Base-by-base conservation (phyloP, 2,329 filamentous ascomycete genomes). In the Ceratocystis variospora region DNA sequence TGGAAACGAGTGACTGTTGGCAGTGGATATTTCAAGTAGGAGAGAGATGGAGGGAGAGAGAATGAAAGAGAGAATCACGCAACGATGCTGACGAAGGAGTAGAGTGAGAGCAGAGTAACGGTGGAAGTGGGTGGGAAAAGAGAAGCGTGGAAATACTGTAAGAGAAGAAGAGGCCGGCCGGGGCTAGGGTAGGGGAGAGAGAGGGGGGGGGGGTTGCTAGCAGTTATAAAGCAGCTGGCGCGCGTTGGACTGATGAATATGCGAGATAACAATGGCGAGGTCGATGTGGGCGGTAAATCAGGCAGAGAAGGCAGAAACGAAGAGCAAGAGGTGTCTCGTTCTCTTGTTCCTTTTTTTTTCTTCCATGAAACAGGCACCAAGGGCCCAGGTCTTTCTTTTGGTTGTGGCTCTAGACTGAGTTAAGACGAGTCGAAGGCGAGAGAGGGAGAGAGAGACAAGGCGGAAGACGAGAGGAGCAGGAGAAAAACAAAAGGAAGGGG, bases 1-100 rank as follows among this genome's bases (percentile, higher is more conserved):
- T 57, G 53, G 53, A 57, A 57, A 57, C 53, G 53, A 57, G 53
- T 31, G 53, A 57, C 53, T 33, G 25, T 17, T 33, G 53, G 53
- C 53, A 33, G 53, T 57, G 53, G 53, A 57, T 12, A 37, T 33
- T 31, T 10, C 6, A 31, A 17, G 53, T 5, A 57, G 8, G 50
- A 17, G 50, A 22, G 28, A 55, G 15, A 3, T 17, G 2, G 22
- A 19, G 15, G 17, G 15, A 31, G 28, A 33, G 28, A 57, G 25
- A 57, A 57, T 0, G 31, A 15, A 57, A 31, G 22, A 15, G 3
- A 50, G 22, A 50, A 50, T n/a, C 46, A n/a, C 10, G 46, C 7
- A 22, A 50, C n/a, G 17, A 8, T n/a, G 46, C 22, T 22, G 46
- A 50, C 17, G 46, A 48, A n/a, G 46, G 46, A 50, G 22, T 50